Evolutionary conservation across 805 yeast genomes (phyloP).

Genomic region (Metschnikowia bowlesiae): DNA sequence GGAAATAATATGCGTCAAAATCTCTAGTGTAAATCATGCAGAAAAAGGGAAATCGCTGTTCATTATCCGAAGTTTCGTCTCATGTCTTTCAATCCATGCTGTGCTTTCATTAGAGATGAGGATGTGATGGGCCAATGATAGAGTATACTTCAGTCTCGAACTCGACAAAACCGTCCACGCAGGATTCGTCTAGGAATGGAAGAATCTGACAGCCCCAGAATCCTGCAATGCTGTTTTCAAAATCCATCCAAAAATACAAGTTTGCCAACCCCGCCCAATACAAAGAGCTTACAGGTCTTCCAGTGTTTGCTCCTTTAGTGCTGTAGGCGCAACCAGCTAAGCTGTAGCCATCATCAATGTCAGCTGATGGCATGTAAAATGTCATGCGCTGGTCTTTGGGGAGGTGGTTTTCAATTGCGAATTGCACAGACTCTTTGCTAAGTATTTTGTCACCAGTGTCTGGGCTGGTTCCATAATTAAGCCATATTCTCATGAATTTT

Average conservation of each 20-base stretch:
- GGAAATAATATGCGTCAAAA: no score
- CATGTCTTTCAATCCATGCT: no score
- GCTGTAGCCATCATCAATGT: slow-evolving; percentile 27
- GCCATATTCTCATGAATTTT: slow-evolving; percentile 33
- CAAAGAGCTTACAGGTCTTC: slow-evolving; percentile 32
- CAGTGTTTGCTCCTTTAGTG: slow-evolving; percentile 24
- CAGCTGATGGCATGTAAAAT: slow-evolving; percentile 17
- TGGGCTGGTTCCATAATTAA: slow-evolving; percentile 40
- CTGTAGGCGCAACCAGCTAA: slow-evolving; percentile 30
- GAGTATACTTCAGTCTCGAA: slow-evolving; percentile 14
- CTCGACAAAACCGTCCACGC: slow-evolving; percentile 10
- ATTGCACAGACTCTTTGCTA: slow-evolving; percentile 24
- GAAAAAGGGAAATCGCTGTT: no score
- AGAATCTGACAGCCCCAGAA: slow-evolving; percentile 37
- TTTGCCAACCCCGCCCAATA: slow-evolving; percentile 41
- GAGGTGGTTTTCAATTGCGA: slow-evolving; percentile 31
- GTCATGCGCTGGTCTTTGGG: slow-evolving; percentile 20
- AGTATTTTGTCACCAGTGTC: slow-evolving; percentile 31
- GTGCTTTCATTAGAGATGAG: slow-evolving; percentile 2
- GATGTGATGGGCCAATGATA: neutral
- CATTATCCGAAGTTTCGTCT: no score
- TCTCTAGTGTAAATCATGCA: no score
- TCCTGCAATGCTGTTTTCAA: slow-evolving; percentile 34
- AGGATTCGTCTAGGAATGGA: slow-evolving; percentile 27
- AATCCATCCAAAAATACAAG: slow-evolving; percentile 38